Evolutionary conservation across 2,329 filamentous ascomycete species (phyloP).

Genomic region (Talaromyces sp.): DNA sequence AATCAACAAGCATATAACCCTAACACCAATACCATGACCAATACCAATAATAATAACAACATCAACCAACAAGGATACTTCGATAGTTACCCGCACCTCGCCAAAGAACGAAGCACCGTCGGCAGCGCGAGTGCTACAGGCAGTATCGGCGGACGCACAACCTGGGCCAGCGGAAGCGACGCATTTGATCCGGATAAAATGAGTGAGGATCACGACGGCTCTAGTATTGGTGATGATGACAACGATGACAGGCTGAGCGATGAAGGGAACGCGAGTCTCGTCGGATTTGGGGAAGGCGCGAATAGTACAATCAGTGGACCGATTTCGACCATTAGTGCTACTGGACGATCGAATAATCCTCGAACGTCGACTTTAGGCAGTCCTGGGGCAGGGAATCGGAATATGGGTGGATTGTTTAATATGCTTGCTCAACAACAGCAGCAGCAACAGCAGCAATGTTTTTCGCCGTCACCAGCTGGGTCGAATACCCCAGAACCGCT

Average conservation of each 20-base stretch:
- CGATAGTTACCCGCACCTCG: constrained; percentile 62
- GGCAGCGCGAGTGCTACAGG: constrained; percentile 80
- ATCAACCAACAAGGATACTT: constrained; percentile 64
- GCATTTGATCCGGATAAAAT: constrained; percentile 50
- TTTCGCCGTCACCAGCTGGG: constrained; percentile 29
- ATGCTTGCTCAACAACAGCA: constrained; percentile 22
- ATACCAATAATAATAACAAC: neutral
- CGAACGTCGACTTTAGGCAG: constrained; percentile 38
- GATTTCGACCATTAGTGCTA: constrained; percentile 57
- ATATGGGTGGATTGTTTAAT: constrained; percentile 13
- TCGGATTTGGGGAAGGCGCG: constrained; percentile 89
- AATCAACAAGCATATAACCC: neutral
- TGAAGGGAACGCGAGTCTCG: constrained; percentile 74
- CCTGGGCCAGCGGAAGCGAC: constrained; percentile 62
- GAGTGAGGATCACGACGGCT: constrained; percentile 61
- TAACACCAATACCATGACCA: neutral
- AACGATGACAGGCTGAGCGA: constrained; percentile 65
- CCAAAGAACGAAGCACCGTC: constrained; percentile 76
- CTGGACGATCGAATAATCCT: constrained; percentile 16
- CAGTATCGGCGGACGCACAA: constrained; percentile 63
- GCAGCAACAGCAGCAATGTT: constrained; percentile 27
- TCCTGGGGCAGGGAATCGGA: constrained; percentile 23
- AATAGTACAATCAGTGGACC: constrained; percentile 78
- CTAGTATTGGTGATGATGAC: constrained; percentile 52
- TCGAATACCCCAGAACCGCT: constrained; percentile 39